Evolutionary conservation across 2,329 filamentous ascomycete species (phyloP), one percentile per base, ranked within the genome.

Genomic region (Neofusicoccum laricinum): DNA sequence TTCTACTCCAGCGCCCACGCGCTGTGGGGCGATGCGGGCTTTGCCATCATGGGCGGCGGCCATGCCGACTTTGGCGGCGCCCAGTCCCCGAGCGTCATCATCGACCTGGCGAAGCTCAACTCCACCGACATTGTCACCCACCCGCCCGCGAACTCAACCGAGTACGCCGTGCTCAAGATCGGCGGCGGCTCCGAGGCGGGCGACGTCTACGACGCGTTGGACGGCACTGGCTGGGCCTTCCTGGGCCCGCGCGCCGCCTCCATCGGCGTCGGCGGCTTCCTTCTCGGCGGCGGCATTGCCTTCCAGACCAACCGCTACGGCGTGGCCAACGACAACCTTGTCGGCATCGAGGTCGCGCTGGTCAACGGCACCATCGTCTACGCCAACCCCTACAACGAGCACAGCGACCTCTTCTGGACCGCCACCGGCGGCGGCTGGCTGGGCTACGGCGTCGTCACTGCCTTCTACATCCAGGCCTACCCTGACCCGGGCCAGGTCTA

Each of bases 381-480:
- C 30, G 79, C 73, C 14, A 80, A 77, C 45, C 68, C 71, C 0
- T 63, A 63, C 59, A 68, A 68, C 64, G 70, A 69, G 53, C 66
- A 72, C 43, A 57, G 70, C 4, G 77, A 80, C 55, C 73, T 81
- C 1, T 63, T 63, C 46, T 80, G 71, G 67, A 71, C 70, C 50
- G 78, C 78, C 21, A 67, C 81, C 43, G 80, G 80, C 66, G 78
- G 78, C 2, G 79, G 79, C n/a, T 75, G 73, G 63, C 76, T 71
- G 64, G 80, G 80, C 67, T 80, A 80, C 58, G 78, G 78, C 2
- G 68, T 80, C 3, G 78, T 80, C 14, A 79, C 78, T 1, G 70
- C 75, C 3, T 79, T 80, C 57, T 76, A 79, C 55, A 51, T 80
- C 5, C 68, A 73, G 66, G 72, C 73, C 7, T 51, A 63, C n/a